Base-by-base conservation (phyloP, 2,329 filamentous ascomycete species). In the Fusarium aywerte region DNA sequence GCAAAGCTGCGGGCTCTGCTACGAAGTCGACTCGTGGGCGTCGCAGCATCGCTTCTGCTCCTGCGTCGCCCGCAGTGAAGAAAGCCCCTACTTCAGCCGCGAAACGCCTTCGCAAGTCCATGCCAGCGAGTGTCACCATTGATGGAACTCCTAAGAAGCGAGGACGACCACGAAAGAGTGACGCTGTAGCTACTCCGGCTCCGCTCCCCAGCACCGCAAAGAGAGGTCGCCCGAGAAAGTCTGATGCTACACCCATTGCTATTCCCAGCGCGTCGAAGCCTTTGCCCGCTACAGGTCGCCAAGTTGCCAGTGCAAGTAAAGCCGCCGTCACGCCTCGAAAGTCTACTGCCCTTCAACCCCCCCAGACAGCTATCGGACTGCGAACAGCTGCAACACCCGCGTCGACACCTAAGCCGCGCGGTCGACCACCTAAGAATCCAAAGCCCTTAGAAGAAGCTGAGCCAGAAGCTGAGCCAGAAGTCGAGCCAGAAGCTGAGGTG, bases 141-240 rank as follows among this genome's bases (percentile, higher is more conserved):
- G 38, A 65, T 11, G 50, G 64, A 36, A 73, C 71, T 1, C 71
- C 71, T 8, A 69, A 29, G 33, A 73, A 68, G 52, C 60, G 69
- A 56, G 71, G 71, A 16, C 55, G 71, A 67, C 71, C 71, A 7
- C 65, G 62, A 20, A 73, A 73, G 49, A 72, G 62, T 39, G 68
- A 73, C 39, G 58, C 18, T 32, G 25, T 54, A 10, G 47, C 62
- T 9, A 72, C 71, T 8, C 69, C 69, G 31, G 57, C 54, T 6
- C 50, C 51, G 4, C 40, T 48, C 13, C 49, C 63, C 10, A 55
- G 65, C 36, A 53, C 60, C 3, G 57, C 40, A 36, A 73, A 71
- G 57, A 61, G 69, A 50, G 71, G 71, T 10, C 50, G 71, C 7
- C 71, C 71, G 3, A 69, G 71, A 35, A 73, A 72, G 21, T 72